These are phyloP conservation scores for Coemansia sp. DNA, from an alignment of 192 early-diverging fungal genomes.

Conservation along the genomic window DNA sequence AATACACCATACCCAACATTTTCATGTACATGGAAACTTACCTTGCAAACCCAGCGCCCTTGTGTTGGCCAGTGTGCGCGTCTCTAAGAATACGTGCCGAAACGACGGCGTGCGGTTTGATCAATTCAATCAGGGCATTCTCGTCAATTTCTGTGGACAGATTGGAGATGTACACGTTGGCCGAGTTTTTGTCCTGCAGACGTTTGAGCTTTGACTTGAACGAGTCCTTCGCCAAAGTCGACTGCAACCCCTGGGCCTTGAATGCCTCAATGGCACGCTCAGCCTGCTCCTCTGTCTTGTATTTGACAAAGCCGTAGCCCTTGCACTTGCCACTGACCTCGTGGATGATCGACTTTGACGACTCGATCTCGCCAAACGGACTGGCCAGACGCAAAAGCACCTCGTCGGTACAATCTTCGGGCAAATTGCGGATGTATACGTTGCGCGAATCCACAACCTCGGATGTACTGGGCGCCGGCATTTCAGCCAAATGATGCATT, in stretches of 20 bases:
- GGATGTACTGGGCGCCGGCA: not conserved
- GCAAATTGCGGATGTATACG: constrained; percentile 79
- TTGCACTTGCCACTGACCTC: constrained; percentile 76
- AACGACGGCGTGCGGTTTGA: constrained; percentile 61
- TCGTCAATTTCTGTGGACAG: constrained; percentile 73
- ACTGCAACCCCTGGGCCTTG: constrained; percentile 60
- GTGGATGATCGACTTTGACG: constrained; percentile 82
- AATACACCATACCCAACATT: not conserved
- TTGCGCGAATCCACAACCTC: constrained; percentile 52
- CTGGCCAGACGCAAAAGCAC: constrained; percentile 58
- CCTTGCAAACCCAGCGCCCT: constrained; percentile 75
- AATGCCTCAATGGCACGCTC: constrained; percentile 66
- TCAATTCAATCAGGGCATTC: constrained; percentile 58
- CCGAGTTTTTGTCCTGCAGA: constrained; percentile 69
- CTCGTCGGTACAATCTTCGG: constrained; percentile 65
- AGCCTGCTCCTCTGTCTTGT: constrained; percentile 65
- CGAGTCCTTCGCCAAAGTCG: constrained; percentile 75
- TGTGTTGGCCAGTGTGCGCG: constrained; percentile 56
- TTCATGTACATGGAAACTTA: constrained; percentile 5
- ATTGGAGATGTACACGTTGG: constrained; percentile 85
- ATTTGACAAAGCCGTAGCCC: constrained; percentile 89
- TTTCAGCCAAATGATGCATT: not conserved
- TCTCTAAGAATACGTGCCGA: constrained; percentile 76
- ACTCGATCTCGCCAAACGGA: constrained; percentile 68
- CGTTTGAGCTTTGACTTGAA: constrained; percentile 66